Evolutionary conservation across 1,139 yeast genomes (phyloP).

Genomic region (Saccharomyces uvarum): DNA sequence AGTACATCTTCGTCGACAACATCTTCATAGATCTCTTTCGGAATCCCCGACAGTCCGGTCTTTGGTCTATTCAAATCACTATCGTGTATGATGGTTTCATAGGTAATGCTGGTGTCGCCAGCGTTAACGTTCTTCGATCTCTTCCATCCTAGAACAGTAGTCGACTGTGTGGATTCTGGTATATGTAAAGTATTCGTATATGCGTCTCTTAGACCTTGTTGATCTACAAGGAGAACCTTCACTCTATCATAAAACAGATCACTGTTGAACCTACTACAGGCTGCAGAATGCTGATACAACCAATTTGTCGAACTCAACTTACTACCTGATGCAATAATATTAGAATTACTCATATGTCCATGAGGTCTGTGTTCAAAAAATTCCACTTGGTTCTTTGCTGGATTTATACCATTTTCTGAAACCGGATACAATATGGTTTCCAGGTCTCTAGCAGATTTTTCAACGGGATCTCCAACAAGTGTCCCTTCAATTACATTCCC

Average conservation of each 20-base stretch:
- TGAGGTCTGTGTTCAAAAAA: constrained; percentile 27
- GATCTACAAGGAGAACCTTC: constrained; percentile 37
- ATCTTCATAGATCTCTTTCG: constrained; percentile 49
- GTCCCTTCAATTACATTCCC: constrained; percentile 72
- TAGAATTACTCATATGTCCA: constrained; percentile 32
- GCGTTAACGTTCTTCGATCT: constrained; percentile 28
- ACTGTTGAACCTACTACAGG: constrained; percentile 64
- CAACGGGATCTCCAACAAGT: constrained; percentile 50
- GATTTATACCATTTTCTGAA: constrained; percentile 13
- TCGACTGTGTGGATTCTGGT: constrained; percentile 73
- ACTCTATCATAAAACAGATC: constrained; percentile 53
- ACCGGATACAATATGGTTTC: constrained; percentile 8
- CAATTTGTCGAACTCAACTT: constrained; percentile 64
- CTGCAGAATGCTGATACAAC: constrained; percentile 77
- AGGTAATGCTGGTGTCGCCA: constrained; percentile 31
- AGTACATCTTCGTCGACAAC: constrained; percentile 50
- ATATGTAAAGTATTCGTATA: constrained; percentile 73
- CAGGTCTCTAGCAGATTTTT: constrained; percentile 12
- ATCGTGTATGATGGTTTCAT: constrained; percentile 47
- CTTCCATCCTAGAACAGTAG: constrained; percentile 33
- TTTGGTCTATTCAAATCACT: constrained; percentile 38
- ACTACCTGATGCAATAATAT: constrained; percentile 38
- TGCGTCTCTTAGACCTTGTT: constrained; percentile 65
- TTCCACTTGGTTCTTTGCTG: constrained; percentile 30
- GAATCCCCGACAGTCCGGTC: constrained; percentile 60